Evolutionary conservation across 495 filamentous ascomycete genomes (phyloP).

Genomic region (Polyplosphaeria fusca): DNA sequence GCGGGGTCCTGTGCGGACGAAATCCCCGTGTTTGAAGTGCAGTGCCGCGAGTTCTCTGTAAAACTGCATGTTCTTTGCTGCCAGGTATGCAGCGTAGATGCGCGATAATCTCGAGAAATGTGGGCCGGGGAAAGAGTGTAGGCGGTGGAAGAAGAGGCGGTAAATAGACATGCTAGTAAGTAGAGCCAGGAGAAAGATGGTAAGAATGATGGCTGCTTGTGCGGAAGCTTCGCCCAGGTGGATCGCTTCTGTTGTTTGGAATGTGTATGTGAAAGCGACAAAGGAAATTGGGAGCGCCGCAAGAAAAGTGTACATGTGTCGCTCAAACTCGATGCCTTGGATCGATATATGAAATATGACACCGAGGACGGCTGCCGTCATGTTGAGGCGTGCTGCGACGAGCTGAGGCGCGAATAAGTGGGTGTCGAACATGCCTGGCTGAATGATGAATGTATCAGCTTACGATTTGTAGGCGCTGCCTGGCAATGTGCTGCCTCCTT

Average conservation of each 20-base stretch:
- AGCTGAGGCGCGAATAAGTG: too few relatives aligned
- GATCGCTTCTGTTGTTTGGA: neutral
- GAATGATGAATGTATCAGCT: too few relatives aligned
- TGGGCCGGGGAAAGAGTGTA: conserved; percentile 19
- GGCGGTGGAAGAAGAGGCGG: conserved; percentile 24
- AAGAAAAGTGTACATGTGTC: conserved; percentile 18
- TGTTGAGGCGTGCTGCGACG: too few relatives aligned
- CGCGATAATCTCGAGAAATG: conserved; percentile 11
- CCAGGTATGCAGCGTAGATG: conserved; percentile 12
- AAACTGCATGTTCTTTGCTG: conserved; percentile 12
- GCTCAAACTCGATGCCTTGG: conserved; percentile 8
- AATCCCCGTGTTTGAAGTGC: conserved; percentile 19
- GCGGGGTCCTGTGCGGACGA: conserved; percentile 26
- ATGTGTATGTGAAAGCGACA: neutral
- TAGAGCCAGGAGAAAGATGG: conserved; percentile 28
- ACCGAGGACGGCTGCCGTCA: neutral
- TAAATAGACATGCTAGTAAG: conserved; percentile 45
- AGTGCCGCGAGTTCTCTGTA: conserved; percentile 14
- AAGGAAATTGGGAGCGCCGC: conserved; percentile 2
- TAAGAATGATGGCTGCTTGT: conserved; percentile 1
- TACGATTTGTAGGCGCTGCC: too few relatives aligned
- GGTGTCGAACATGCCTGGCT: too few relatives aligned
- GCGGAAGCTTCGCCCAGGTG: neutral
- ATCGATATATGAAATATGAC: neutral
- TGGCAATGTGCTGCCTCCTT: too few relatives aligned